Evolutionary conservation across 345 rosid species (phyloP).

Genomic region (Camelina laxa): DNA sequence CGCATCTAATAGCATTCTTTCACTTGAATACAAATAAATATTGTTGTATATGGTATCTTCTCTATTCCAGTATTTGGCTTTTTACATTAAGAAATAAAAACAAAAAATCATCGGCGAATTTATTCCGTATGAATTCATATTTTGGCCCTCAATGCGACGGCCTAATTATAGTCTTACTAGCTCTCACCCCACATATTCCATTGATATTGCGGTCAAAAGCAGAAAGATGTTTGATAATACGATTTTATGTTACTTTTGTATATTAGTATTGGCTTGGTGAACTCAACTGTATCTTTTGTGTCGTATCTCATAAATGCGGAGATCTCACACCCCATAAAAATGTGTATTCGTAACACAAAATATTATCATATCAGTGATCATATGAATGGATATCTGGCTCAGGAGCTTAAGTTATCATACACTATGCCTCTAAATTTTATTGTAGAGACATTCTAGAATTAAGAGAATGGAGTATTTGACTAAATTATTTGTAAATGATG

Average conservation of each 20-base stretch:
- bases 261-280: constrained; percentile 10
- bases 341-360: background rate
- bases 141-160: constrained; percentile 1
- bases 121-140: background rate
- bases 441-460: background rate
- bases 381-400: constrained; percentile 10
- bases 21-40: constrained; percentile 28
- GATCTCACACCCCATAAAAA: constrained; percentile 10
- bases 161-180: background rate
- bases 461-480: background rate
- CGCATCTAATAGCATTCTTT: constrained; percentile 27
- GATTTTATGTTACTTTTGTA: background rate
- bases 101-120: constrained; percentile 11
- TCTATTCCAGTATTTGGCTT: constrained; percentile 2
- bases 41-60: background rate
- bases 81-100: constrained; percentile 3
- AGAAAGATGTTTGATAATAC: background rate
- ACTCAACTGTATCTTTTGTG: constrained; percentile 3
- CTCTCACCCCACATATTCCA: background rate
- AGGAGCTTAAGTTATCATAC: background rate
- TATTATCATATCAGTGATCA: background rate
- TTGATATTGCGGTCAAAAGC: background rate
- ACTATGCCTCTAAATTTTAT: background rate
- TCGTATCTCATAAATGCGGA: constrained; percentile 29
- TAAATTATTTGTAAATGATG: background rate